Conservation (phyloP, 208 protist species). For the Acanthamoeba lenticulata region DNA sequence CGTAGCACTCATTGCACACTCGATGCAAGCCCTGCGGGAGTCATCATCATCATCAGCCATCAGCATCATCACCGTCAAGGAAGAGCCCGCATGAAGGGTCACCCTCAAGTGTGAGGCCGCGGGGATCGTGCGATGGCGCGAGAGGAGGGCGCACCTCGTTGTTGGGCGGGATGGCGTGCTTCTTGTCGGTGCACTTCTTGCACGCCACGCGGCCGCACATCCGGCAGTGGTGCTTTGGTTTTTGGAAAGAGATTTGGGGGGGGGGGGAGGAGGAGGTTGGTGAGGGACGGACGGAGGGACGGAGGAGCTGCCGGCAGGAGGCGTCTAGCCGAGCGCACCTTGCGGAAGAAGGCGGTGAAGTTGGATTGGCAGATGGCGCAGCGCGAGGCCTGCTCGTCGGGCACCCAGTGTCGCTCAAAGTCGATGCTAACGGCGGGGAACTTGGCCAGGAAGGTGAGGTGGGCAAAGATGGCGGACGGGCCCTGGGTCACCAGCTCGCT, state of each 20-base stretch:
- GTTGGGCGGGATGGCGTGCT: neutral
- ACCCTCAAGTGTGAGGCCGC: neutral
- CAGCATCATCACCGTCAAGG: neutral
- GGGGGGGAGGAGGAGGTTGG: neutral
- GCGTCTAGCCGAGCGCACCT: neutral
- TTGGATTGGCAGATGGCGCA: neutral
- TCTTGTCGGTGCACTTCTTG: slow-evolving; percentile 15
- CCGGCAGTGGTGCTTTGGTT: slow-evolving; percentile 21
- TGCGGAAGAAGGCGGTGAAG: slow-evolving; percentile 41
- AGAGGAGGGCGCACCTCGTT: neutral
- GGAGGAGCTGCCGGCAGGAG: neutral
- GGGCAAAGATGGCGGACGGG: neutral
- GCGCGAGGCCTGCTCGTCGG: neutral
- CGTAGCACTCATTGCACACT: neutral
- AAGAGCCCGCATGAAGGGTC: neutral
- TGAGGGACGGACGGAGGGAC: neutral
- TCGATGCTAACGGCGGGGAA: neutral
- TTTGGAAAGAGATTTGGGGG: no score
- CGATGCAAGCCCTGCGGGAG: neutral
- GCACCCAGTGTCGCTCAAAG: neutral
- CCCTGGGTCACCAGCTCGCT: neutral
- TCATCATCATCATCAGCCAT: neutral
- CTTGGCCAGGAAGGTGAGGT: neutral
- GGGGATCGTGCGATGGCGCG: no score
- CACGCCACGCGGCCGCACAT: slow-evolving; percentile 20